Percentiles rank a stretch among this genome's conserved stretches.
These are phyloP conservation scores for Aaosphaeria arxii DNA, from an alignment of 2,329 filamentous ascomycete species.

Conservation along the genomic window DNA sequence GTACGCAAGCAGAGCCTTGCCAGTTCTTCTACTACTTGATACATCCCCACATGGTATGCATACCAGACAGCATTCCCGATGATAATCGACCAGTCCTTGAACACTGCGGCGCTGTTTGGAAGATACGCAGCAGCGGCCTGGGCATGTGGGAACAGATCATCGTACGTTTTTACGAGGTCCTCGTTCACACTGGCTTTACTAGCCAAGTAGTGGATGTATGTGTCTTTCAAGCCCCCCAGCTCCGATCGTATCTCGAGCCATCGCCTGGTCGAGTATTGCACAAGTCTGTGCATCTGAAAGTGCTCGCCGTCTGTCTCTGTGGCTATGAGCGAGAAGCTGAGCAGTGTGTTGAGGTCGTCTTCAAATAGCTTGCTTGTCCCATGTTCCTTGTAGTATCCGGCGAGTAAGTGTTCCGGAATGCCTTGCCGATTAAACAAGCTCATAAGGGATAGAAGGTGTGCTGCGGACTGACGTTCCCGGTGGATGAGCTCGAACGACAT, in stretches of 20 bases:
- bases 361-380: background rate
- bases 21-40: background rate
- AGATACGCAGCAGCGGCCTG: background rate
- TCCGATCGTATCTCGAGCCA: slow-evolving; percentile 19
- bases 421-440: slow-evolving; percentile 44
- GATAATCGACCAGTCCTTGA: background rate
- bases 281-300: slow-evolving; percentile 18
- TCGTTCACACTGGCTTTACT: slow-evolving; percentile 6
- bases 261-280: slow-evolving; percentile 13
- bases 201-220: slow-evolving; percentile 10
- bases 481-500: slow-evolving; percentile 36
- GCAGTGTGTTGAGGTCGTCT: slow-evolving; percentile 2
- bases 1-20: background rate
- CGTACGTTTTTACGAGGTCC: slow-evolving; percentile 4
- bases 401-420: slow-evolving; percentile 34
- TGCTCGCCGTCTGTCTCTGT: slow-evolving; percentile 1
- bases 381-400: background rate
- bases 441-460: slow-evolving; percentile 44
- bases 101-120: background rate
- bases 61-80: background rate
- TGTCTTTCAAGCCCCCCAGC: slow-evolving; percentile 19
- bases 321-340: slow-evolving; percentile 10
- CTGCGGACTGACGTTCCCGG: slow-evolving; percentile 20
- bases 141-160: slow-evolving; percentile 20
- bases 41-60: background rate